Base-by-base conservation (phyloP, 1,284 basidiomycete genomes). In the Sparassis latifolia region DNA sequence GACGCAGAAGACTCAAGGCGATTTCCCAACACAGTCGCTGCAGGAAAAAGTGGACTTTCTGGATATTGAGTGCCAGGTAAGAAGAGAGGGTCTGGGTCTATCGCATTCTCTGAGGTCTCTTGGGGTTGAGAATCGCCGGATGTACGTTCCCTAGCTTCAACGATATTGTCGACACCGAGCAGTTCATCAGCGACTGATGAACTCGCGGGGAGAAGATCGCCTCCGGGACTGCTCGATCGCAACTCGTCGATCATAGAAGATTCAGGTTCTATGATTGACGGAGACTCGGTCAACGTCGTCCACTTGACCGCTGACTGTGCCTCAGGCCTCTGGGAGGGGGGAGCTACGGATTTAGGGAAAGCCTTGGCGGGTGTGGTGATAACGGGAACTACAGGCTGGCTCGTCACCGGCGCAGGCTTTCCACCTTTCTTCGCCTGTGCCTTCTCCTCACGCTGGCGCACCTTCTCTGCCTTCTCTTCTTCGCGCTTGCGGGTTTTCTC, bases 211-310 rank as follows among this genome's bases (percentile, higher is more conserved):
- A 54, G 49, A 42, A 27, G 33, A 49, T n/a, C 42, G 37, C 35
- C 48, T 27, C 41, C 45, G 3, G 69, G 65, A 46, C 69, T 72
- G 50, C 70, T 73, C 6, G 72, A 62, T 43, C 57, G 60, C 12
- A 74, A 55, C 57, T 76, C 69, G 49, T 77, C 75, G 42, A 69
- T 5, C 53, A 59, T 62, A 4, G 62, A 50, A 10, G 65, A 60
- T 10, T 61, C 58, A 5, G 48, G 49, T 3, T 62, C 60, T 10
- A 52, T 53, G 7, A 55, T 44, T 5, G 58, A 55, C 38, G 58
- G 57, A 29, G 47, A 49, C 32, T 49, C 48, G 2, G 50, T 50
- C 7, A 62, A 49, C 5, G 55, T 53, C 3, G 60, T 55, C 66
- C 66, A 66, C 12, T 62, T 56, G 1, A 54, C 54, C 38, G 50